Percentiles rank a stretch among this genome's conserved stretches.
Evolutionary conservation across 2,329 filamentous ascomycete genomes (phyloP).

Genomic region (Colletotrichum liaoningense): DNA sequence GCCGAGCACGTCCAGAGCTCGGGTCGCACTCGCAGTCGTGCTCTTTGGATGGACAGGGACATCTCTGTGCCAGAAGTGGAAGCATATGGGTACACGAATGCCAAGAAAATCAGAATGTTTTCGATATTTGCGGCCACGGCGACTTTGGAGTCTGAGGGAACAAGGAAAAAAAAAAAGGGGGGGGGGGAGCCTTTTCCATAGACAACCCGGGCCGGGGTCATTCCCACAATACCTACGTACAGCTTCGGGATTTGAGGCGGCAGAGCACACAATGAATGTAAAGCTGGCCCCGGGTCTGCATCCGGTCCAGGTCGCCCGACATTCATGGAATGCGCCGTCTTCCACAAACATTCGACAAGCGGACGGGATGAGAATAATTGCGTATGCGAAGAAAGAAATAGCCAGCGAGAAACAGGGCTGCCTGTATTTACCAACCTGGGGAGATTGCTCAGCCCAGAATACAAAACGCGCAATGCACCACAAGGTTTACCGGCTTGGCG

Average conservation of each 20-base stretch:
- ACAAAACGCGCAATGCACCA: neutral
- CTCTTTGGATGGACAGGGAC: neutral
- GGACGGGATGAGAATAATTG: neutral
- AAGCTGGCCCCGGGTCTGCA: neutral
- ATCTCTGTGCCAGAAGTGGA: neutral
- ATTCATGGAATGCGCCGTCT: neutral
- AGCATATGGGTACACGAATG: neutral
- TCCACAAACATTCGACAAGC: neutral
- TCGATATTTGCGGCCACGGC: neutral
- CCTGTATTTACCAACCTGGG: neutral
- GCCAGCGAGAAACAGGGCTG: neutral
- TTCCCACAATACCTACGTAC: neutral
- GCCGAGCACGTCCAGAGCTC: neutral
- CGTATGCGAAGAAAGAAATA: neutral
- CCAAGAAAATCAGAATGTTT: neutral
- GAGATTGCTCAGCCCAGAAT: neutral
- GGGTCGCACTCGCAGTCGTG: neutral
- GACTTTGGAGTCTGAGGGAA: neutral
- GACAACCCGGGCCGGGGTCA: neutral
- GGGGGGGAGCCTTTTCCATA: neutral
- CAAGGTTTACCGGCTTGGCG: neutral
- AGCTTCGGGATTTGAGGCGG: neutral
- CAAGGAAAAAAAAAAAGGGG: neutral
- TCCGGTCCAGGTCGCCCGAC: neutral
- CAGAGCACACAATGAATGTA: neutral